These are phyloP conservation scores for Copromyces sp. DNA, from an alignment of 495 filamentous ascomycete genomes.

Conservation along the genomic window DNA sequence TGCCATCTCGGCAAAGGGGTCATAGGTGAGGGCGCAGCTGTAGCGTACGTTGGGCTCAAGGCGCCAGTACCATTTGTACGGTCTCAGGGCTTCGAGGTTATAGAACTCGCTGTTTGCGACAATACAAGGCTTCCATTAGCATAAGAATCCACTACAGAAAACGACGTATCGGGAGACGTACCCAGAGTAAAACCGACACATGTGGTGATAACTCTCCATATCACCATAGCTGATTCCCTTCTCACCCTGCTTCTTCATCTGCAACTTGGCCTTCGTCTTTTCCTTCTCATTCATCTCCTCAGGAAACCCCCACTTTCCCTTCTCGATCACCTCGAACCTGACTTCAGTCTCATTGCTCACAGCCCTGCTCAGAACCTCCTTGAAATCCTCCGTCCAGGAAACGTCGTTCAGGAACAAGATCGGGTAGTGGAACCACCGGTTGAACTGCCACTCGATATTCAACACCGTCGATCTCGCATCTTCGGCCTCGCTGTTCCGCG, in stretches of 20 bases:
- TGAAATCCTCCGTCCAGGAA: constrained; percentile 78
- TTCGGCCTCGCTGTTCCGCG: constrained; percentile 82
- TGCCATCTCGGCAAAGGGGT: constrained; percentile 46
- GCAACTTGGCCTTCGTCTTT: constrained; percentile 60
- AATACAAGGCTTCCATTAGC: background rate
- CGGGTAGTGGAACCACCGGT: constrained; percentile 93
- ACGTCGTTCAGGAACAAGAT: constrained; percentile 95
- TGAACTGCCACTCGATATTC: constrained; percentile 93
- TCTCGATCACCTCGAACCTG: constrained; percentile 63
- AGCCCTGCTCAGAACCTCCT: constrained; percentile 67
- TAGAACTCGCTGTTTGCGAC: constrained; percentile 47
- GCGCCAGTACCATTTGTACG: constrained; percentile 46
- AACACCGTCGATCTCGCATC: constrained; percentile 84
- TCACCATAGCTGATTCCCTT: constrained; percentile 90
- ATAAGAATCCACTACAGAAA: background rate
- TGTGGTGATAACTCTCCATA: constrained; percentile 98
- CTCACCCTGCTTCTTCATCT: constrained; percentile 77
- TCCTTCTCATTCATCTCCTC: constrained; percentile 69
- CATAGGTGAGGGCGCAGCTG: constrained; percentile 44
- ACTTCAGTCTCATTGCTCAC: constrained; percentile 62
- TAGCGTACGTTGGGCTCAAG: constrained; percentile 43
- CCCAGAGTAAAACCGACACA: constrained; percentile 97
- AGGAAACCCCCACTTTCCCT: constrained; percentile 83
- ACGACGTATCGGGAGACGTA: constrained; percentile 22
- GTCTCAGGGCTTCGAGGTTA: constrained; percentile 29